Evolutionary conservation across 805 yeast genomes (phyloP), one percentile per base, ranked within the genome.

Genomic region (Candida ovalis): DNA sequence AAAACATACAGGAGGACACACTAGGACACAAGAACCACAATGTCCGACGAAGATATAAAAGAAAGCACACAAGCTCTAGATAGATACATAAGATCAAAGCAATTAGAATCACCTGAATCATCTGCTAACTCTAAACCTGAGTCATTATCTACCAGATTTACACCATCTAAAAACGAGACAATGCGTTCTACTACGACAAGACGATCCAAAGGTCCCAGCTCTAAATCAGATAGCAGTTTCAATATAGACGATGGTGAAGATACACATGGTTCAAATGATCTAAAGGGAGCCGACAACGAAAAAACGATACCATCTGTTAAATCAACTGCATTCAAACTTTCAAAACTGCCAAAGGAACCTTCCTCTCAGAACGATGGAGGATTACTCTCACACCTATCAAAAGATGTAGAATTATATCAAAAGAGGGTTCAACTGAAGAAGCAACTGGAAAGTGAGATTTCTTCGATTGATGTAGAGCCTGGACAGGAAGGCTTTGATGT

Each of bases 391-490:
- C 56, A 55, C 41, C 53, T 63, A n/a, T 56, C 56, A 12, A 59
- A 53, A 25, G 68, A 63, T 40, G 59, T 63, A 3, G 66, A 60
- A 37, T 47, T 59, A 21, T 63, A 63, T 35, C 66, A 62, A 42
- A 60, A 58, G 42, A 59, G 63, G 32, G 66, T 63, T 7, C 62
- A 60, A 30, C 25, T 59, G 44, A 62, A 57, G 43, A 48, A 55
- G 32, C 48, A 50, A 43, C 27, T 53, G 5, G 56, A 58, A 22
- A 51, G 47, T 18, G 42, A 32, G 22, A 35, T 35, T 6, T 19
- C 22, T 32, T 12, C 36, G 6, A n/a, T 27, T 13, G 36, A 32
- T 5, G 19, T 21, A 17, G 38, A 35, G 12, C 22, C 38, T n/a
- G 22, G 5, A 4, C 6, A 12, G n/a, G 8, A 8, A 27, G 30